Evolutionary conservation across 345 rosid genomes (phyloP).

Genomic region (Salix dunnii): DNA sequence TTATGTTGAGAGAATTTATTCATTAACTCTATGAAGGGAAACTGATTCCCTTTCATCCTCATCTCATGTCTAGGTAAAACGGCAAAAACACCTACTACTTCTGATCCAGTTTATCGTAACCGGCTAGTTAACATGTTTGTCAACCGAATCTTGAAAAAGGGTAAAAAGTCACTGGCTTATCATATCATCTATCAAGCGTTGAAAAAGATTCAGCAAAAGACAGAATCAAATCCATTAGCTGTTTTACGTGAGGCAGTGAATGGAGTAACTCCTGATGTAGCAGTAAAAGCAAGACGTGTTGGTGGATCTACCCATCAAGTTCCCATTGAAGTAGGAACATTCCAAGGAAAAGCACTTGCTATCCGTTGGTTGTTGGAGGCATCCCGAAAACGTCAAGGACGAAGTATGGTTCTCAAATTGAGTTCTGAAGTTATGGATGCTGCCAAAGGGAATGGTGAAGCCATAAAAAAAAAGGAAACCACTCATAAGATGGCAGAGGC

Average conservation of each 20-base stretch:
- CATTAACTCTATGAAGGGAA: not conserved
- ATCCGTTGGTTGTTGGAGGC: slow-evolving; percentile 25
- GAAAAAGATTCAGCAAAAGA: slow-evolving; percentile 16
- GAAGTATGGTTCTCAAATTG: slow-evolving; percentile 20
- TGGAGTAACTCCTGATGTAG: slow-evolving; percentile 16
- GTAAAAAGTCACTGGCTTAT: slow-evolving; percentile 24
- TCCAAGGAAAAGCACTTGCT: slow-evolving; percentile 16
- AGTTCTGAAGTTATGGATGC: slow-evolving; percentile 23
- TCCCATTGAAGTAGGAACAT: slow-evolving; percentile 9
- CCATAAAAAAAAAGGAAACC: slow-evolving; percentile 10
- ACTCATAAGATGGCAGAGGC: slow-evolving; percentile 17
- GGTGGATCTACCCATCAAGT: slow-evolving; percentile 22
- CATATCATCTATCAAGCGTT: slow-evolving; percentile 14
- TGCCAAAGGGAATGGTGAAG: slow-evolving; percentile 21
- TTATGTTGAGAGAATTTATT: not conserved
- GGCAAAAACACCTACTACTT: not conserved
- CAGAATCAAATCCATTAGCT: slow-evolving; percentile 12
- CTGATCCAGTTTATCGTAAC: slow-evolving; percentile 26
- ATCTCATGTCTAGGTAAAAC: not conserved
- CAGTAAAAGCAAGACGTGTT: slow-evolving; percentile 9
- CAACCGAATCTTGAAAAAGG: slow-evolving; percentile 18
- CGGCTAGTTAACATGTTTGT: slow-evolving; percentile 19
- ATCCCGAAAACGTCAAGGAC: slow-evolving; percentile 7
- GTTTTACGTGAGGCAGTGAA: slow-evolving; percentile 16
- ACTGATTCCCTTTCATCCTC: not conserved